These are phyloP conservation scores for Sphagnurus paluster DNA, from an alignment of 1,284 basidiomycete genomes.

Conservation along the genomic window DNA sequence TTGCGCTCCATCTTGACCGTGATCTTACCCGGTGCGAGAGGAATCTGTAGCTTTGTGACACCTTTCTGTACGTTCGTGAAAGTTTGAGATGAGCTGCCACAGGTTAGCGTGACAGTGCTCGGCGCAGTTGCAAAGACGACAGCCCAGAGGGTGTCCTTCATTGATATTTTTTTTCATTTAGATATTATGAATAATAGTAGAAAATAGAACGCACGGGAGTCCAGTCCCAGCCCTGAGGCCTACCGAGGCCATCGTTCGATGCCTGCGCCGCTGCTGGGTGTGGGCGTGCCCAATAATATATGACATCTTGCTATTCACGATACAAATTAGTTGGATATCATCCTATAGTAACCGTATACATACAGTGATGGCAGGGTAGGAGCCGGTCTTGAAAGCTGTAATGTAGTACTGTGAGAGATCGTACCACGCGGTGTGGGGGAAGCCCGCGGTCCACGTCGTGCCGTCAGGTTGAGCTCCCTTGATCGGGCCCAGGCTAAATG, in stretches of 20 bases:
- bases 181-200: background rate
- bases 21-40: slow-evolving; percentile 37
- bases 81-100: slow-evolving; percentile 34
- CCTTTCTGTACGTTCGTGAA: slow-evolving; percentile 34
- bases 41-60: slow-evolving; percentile 38
- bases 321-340: background rate
- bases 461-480: slow-evolving; percentile 60
- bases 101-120: slow-evolving; percentile 45
- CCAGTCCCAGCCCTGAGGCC: slow-evolving; percentile 44
- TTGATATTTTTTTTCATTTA: too few relatives aligned
- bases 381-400: slow-evolving; percentile 75
- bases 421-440: slow-evolving; percentile 66
- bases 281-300: slow-evolving; percentile 64
- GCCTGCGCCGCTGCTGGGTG: slow-evolving; percentile 50
- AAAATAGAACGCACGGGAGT: slow-evolving; percentile 30
- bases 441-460: slow-evolving; percentile 64
- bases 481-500: slow-evolving; percentile 22
- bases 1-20: slow-evolving; percentile 36
- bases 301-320: slow-evolving; percentile 43
- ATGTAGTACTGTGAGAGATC: slow-evolving; percentile 72
- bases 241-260: slow-evolving; percentile 33
- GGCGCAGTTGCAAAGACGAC: slow-evolving; percentile 50
- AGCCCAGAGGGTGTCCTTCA: slow-evolving; percentile 48
- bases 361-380: slow-evolving; percentile 45
- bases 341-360: background rate